A percentile compares a stretch with the other conserved stretches of the same genome.
Evolutionary conservation across 2,329 filamentous ascomycete genomes (phyloP).

Genomic region (Penicillium sp.): DNA sequence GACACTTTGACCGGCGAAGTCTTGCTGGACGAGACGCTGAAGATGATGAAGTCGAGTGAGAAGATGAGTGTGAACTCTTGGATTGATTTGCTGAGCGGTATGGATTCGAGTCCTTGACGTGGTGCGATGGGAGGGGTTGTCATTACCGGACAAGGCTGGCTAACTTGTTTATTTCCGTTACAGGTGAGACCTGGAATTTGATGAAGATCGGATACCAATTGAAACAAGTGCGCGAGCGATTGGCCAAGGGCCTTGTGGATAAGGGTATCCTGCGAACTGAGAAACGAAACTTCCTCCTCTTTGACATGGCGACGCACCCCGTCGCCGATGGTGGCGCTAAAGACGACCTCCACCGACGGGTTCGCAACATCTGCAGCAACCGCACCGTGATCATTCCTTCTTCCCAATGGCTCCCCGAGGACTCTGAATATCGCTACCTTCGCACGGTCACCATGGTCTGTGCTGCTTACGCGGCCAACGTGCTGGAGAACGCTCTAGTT

Average conservation of each 20-base stretch:
- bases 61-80: conserved; percentile 99
- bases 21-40: conserved; percentile 92
- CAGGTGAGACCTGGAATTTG: conserved; percentile 98
- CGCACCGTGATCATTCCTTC: conserved; percentile 86
- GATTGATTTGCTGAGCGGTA: conserved; percentile 99
- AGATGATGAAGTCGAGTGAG: conserved; percentile 99
- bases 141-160: conserved; percentile 3
- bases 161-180: conserved; percentile 17
- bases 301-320: conserved; percentile 99
- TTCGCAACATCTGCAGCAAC: conserved; percentile 88
- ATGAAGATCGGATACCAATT: conserved; percentile 99
- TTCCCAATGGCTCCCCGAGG: conserved; percentile 88
- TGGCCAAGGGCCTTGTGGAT: conserved; percentile 96
- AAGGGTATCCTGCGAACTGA: conserved; percentile 98
- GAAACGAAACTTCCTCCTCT: conserved; percentile 98
- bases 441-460: conserved; percentile 96
- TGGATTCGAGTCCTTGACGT: conserved; percentile 24
- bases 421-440: conserved; percentile 89
- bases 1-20: conserved; percentile 96
- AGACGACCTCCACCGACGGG: conserved; percentile 91
- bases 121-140: not conserved
- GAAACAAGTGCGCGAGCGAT: conserved; percentile 96
- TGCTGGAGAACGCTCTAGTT: conserved; percentile 94
- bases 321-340: conserved; percentile 96
- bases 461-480: conserved; percentile 95